These are phyloP conservation scores for Lasiosphaeriaceae sp. DNA, from an alignment of 495 filamentous ascomycete genomes.

Conservation along the genomic window DNA sequence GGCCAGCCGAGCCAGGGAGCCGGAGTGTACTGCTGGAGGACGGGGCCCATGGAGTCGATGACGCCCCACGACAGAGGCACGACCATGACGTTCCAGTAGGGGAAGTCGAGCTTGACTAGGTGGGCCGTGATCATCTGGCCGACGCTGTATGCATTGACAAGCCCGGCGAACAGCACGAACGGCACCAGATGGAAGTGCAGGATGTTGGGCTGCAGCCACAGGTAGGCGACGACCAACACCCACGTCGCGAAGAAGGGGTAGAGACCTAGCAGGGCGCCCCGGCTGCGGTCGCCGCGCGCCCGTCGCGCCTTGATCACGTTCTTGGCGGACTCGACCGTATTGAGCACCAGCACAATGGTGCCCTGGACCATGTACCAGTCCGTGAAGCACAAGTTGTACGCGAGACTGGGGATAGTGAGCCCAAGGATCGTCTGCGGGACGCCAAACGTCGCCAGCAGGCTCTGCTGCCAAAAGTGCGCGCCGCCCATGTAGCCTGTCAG, in stretches of 20 bases:
- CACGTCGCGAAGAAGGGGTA: slow-evolving; percentile 73
- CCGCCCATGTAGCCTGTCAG: slow-evolving; percentile 80
- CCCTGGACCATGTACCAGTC: slow-evolving; percentile 96
- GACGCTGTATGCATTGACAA: slow-evolving; percentile 90
- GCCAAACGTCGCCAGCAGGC: slow-evolving; percentile 69
- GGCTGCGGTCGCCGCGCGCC: slow-evolving; percentile 62
- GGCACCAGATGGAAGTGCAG: slow-evolving; percentile 77
- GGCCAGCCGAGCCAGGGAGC: slow-evolving; percentile 66
- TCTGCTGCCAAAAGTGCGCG: slow-evolving; percentile 87
- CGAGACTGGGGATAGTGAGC: slow-evolving; percentile 57
- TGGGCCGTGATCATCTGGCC: slow-evolving; percentile 94
- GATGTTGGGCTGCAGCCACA: slow-evolving; percentile 79
- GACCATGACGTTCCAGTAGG: slow-evolving; percentile 78
- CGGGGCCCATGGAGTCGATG: slow-evolving; percentile 71
- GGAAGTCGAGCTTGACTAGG: slow-evolving; percentile 77
- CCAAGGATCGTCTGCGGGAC: slow-evolving; percentile 53
- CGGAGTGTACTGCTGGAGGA: slow-evolving; percentile 53
- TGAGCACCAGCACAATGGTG: slow-evolving; percentile 73
- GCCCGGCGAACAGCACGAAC: slow-evolving; percentile 78
- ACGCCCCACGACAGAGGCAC: slow-evolving; percentile 66
- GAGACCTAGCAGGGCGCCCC: slow-evolving; percentile 74
- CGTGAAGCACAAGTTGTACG: slow-evolving; percentile 79
- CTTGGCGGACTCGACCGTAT: slow-evolving; percentile 66
- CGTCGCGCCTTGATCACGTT: slow-evolving; percentile 81
- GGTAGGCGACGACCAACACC: slow-evolving; percentile 69